These are phyloP conservation scores for Sordariomycetes sp. DNA, from an alignment of 2,329 filamentous ascomycete species.

Conservation along the genomic window DNA sequence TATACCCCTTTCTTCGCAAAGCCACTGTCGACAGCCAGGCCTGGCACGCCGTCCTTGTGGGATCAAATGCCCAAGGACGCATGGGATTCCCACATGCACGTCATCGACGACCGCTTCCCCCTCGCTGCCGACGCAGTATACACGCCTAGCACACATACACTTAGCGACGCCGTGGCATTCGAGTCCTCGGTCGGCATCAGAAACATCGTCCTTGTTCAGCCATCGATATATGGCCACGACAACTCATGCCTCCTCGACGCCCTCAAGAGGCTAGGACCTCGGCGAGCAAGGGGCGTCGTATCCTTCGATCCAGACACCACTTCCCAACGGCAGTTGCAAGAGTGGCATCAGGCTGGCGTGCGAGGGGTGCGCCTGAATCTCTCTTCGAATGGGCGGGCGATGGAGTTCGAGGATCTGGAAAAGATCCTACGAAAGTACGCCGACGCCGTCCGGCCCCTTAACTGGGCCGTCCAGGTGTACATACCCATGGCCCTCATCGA, in stretches of 20 bases:
- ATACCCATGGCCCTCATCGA: conserved; percentile 40
- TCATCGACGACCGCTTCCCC: conserved; percentile 43
- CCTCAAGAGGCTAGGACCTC: conserved; percentile 36
- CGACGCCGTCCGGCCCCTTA: conserved; percentile 34
- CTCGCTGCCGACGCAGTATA: conserved; percentile 40
- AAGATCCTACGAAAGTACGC: conserved; percentile 36
- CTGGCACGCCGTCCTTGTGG: neutral
- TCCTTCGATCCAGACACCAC: conserved; percentile 33
- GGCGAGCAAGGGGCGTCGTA: conserved; percentile 44
- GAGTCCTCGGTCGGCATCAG: conserved; percentile 38
- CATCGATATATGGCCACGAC: conserved; percentile 52
- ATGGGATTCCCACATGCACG: conserved; percentile 58
- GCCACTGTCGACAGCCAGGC: neutral
- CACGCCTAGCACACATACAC: conserved; percentile 35
- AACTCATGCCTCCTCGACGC: conserved; percentile 50
- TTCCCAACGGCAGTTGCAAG: conserved; percentile 23
- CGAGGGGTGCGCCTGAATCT: conserved; percentile 52
- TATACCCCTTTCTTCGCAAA: neutral
- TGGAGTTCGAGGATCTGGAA: conserved; percentile 29
- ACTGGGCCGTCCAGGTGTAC: conserved; percentile 52
- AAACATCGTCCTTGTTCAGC: conserved; percentile 51
- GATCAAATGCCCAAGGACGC: conserved; percentile 34
- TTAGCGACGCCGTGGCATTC: conserved; percentile 41
- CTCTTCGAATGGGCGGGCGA: conserved; percentile 36
- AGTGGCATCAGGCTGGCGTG: conserved; percentile 49